Evolutionary conservation across 768 basidiomycete species (phyloP).

Genomic region (Tylopilus sp.): DNA sequence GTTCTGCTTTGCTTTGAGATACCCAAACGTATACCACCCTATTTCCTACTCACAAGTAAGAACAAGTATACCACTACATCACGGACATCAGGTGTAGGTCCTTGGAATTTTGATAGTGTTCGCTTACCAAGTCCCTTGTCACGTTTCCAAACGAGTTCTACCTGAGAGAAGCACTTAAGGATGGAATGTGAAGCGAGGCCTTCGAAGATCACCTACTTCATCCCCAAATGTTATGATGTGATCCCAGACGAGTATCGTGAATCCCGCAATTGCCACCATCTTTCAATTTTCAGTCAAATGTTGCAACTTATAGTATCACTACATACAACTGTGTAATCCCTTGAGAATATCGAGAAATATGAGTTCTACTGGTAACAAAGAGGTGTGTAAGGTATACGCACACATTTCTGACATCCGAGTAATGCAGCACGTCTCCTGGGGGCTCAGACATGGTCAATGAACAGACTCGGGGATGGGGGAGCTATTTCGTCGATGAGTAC

Average conservation of each 20-base stretch:
- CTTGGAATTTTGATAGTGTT: background rate
- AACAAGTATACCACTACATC: constrained; percentile 35
- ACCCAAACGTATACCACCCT: background rate
- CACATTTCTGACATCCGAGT: too few relatives aligned
- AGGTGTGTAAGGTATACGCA: too few relatives aligned
- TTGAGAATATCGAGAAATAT: too few relatives aligned
- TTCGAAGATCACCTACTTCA: constrained; percentile 26
- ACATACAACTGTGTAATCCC: too few relatives aligned
- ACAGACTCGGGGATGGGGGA: too few relatives aligned
- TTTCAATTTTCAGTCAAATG: constrained; percentile 26
- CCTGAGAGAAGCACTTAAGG: constrained; percentile 15
- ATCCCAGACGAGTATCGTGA: constrained; percentile 49
- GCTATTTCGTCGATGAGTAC: too few relatives aligned
- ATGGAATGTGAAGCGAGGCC: background rate
- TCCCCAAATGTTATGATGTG: constrained; percentile 38
- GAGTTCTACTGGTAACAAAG: too few relatives aligned
- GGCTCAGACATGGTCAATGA: too few relatives aligned
- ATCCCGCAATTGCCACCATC: constrained; percentile 52
- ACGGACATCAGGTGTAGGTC: background rate
- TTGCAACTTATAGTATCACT: too few relatives aligned
- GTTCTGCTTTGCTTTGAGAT: constrained; percentile 39
- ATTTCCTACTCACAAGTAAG: constrained; percentile 30
- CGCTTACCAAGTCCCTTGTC: constrained; percentile 33
- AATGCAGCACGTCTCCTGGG: too few relatives aligned
- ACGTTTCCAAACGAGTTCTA: constrained; percentile 38